Percentiles rank a stretch among this genome's conserved stretches.
phyloP scores from a whole-genome alignment of 495 filamentous ascomycete species.

The Durotheca rogersii region DNA sequence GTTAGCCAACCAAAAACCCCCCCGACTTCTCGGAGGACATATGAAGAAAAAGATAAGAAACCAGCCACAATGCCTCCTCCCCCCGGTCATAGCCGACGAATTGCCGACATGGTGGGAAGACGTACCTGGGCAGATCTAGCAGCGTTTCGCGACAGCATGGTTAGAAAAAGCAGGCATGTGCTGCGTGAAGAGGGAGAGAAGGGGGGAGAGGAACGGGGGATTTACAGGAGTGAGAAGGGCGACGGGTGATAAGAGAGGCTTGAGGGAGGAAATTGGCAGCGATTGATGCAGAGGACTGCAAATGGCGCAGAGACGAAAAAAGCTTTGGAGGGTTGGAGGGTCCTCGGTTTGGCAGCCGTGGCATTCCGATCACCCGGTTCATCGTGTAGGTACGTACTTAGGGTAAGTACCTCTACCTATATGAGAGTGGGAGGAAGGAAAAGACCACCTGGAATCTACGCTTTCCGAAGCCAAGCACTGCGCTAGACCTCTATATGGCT shows the following conservation, averaged over 20 bases:
- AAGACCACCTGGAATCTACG: too few species aligned
- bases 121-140: conserved; percentile 50
- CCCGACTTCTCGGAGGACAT: conserved; percentile 11
- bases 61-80: neutral
- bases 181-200: conserved; percentile 7
- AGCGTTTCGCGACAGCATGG: conserved; percentile 64
- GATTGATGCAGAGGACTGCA: conserved; percentile 26
- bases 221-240: neutral
- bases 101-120: too few species aligned
- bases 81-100: neutral
- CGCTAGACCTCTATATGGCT: too few species aligned
- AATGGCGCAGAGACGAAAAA: conserved; percentile 37
- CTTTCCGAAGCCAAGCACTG: too few species aligned
- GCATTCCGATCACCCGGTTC: conserved; percentile 29
- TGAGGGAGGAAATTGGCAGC: conserved; percentile 10
- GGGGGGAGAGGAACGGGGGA: conserved; percentile 1
- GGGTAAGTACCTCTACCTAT: too few species aligned
- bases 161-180: conserved; percentile 6
- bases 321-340: conserved; percentile 19
- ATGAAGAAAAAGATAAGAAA: conserved; percentile 34
- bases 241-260: too few species aligned
- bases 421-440: too few species aligned
- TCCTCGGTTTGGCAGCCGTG: conserved; percentile 23
- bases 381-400: too few species aligned
- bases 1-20: conserved; percentile 34